Percentiles rank a stretch among this genome's conserved stretches.
These are phyloP conservation scores for Fusarium newnesense DNA, from an alignment of 2,329 filamentous ascomycete genomes.

Conservation along the genomic window DNA sequence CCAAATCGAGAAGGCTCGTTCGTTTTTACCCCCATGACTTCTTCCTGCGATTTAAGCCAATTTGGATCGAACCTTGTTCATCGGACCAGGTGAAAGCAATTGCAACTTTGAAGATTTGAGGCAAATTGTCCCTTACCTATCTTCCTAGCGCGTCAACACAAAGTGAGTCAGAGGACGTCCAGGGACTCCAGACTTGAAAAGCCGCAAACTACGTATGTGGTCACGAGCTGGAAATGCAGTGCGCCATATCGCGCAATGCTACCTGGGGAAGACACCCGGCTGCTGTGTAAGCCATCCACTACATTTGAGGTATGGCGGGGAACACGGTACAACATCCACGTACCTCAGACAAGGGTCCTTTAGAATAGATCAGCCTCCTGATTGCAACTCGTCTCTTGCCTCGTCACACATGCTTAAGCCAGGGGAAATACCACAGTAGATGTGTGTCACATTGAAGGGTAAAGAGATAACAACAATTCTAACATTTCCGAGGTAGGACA, in stretches of 20 bases:
- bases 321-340: constrained; percentile 4
- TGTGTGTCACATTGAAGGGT: constrained; percentile 15
- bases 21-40: neutral
- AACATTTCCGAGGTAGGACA: neutral
- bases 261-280: constrained; percentile 14
- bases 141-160: neutral
- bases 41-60: neutral
- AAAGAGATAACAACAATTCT: constrained; percentile 12
- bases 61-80: too few relatives aligned
- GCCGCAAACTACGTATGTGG: constrained; percentile 21
- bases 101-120: neutral
- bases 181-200: neutral
- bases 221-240: constrained; percentile 28
- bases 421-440: neutral
- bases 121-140: too few relatives aligned
- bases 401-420: constrained; percentile 11
- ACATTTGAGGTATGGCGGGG: constrained; percentile 8
- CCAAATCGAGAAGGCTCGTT: neutral
- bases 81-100: neutral
- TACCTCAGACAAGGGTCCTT: neutral
- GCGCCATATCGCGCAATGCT: constrained; percentile 25
- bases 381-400: constrained; percentile 11
- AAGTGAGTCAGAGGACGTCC: constrained; percentile 7
- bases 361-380: neutral
- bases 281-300: constrained; percentile 12